Evolutionary conservation across 2,329 filamentous ascomycete genomes (phyloP), one percentile per base, ranked within the genome.

Genomic region (Aspergillus sp.): DNA sequence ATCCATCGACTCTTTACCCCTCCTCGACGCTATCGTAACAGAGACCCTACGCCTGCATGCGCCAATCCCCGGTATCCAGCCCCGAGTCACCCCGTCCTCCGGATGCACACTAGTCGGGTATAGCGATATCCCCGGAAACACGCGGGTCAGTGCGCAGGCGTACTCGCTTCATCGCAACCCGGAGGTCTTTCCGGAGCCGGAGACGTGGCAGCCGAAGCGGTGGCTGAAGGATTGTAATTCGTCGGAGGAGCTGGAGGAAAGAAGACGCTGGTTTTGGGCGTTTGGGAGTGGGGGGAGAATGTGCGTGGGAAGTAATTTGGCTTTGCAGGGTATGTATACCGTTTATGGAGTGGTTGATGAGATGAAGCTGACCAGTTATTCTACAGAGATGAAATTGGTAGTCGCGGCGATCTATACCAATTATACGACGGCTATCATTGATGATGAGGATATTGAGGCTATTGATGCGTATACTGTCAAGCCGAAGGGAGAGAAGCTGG

Each of bases 331-430:
- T 81, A 71, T 30, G 57, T 32, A 56, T 15, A 36, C 11, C 11
- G 5, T 13, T 36, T 5, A 13, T 13, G 5, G 11, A 13, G 32
- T 36, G 11, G 32, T 36, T 36, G 11, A 11, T 21, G 52, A n/a
- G 38, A 27, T 8, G 15, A 17, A 25, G 39, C 60, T 68, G 41
- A 66, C 47, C 0, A 27, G 5, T 51, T 53, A 67, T 51, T 55
- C 54, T 67, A 69, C 67, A 89, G 89, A 90, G 64, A 90, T 92
- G 78, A 92, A 92, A 74, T 80, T 89, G 48, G 84, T 88, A 5
- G 77, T 89, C 32, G 88, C 89, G 0, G 84, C 85, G 1, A 84
- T 95, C 5, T 94, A 92, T 73, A 84, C 85, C 3, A 90, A 88
- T 58, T 90, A 85, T 70, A 81, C 73, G 5, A 89, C 84, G 0